These are phyloP conservation scores for Podosphaera leucotricha DNA, from an alignment of 2,329 filamentous ascomycete species.

Conservation along the genomic window DNA sequence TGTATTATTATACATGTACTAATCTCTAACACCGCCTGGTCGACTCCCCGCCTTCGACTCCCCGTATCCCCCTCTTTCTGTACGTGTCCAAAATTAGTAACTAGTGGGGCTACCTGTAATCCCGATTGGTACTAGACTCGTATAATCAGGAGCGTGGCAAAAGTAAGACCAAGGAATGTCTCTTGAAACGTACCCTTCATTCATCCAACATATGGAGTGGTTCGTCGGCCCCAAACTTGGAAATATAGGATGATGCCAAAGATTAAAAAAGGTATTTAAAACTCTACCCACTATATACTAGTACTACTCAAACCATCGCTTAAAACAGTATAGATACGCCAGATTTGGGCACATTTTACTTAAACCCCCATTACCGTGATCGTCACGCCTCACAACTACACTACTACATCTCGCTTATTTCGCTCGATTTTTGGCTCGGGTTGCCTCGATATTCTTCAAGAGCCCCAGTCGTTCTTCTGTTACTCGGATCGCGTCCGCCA, in stretches of 20 bases:
- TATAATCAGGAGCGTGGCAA: too few relatives aligned
- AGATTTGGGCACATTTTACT: background rate
- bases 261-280: background rate
- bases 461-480: slow-evolving; percentile 67
- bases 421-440: background rate
- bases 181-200: too few relatives aligned
- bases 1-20: too few relatives aligned
- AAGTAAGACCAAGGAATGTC: too few relatives aligned
- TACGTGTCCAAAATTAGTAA: too few relatives aligned
- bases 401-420: too few relatives aligned
- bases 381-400: background rate
- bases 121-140: too few relatives aligned
- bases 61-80: too few relatives aligned
- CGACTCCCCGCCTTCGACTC: too few relatives aligned
- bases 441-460: slow-evolving; percentile 47
- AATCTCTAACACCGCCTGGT: too few relatives aligned
- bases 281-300: background rate
- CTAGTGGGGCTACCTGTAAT: too few relatives aligned
- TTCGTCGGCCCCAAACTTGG: background rate
- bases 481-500: slow-evolving; percentile 23
- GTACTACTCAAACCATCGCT: background rate
- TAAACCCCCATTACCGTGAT: background rate
- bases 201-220: too few relatives aligned
- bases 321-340: background rate
- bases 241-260: background rate